A percentile compares a stretch with the other conserved stretches of the same genome.
These are phyloP conservation scores for Exserohilum turcica DNA, from an alignment of 2,329 filamentous ascomycete species.

Conservation along the genomic window DNA sequence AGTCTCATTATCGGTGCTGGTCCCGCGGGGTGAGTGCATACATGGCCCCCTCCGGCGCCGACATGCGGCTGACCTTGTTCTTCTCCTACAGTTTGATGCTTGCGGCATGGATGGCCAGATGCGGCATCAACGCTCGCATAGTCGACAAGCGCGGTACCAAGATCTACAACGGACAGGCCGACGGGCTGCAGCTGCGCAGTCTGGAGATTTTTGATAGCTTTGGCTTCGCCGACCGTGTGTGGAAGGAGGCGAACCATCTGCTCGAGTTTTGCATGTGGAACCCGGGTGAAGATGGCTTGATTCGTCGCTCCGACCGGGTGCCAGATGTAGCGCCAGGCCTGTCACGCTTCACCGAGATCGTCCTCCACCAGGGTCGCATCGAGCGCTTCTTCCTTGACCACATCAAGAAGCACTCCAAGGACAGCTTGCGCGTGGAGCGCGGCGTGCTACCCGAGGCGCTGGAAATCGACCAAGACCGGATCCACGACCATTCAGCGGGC, in stretches of 20 bases:
- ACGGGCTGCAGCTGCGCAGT: slow-evolving; percentile 51
- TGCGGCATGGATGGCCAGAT: slow-evolving; percentile 50
- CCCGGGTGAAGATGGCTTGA: slow-evolving; percentile 62
- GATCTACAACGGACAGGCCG: slow-evolving; percentile 50
- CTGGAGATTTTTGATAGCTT: slow-evolving; percentile 64
- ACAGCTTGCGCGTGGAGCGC: slow-evolving; percentile 60
- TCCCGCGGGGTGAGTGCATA: slow-evolving; percentile 36
- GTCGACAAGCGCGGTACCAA: slow-evolving; percentile 51
- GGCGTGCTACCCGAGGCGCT: slow-evolving; percentile 63
- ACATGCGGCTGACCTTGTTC: not conserved
- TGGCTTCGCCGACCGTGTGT: slow-evolving; percentile 66
- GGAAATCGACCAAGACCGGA: slow-evolving; percentile 58
- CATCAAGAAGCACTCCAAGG: slow-evolving; percentile 60
- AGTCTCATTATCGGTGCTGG: slow-evolving; percentile 50
- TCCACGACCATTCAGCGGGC: slow-evolving; percentile 52
- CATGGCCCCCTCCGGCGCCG: not conserved
- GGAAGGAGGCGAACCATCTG: slow-evolving; percentile 71
- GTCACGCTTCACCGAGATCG: slow-evolving; percentile 67
- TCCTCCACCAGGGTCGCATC: slow-evolving; percentile 73
- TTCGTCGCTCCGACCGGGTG: slow-evolving; percentile 65
- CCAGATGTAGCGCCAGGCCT: slow-evolving; percentile 67
- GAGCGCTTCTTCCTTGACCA: slow-evolving; percentile 70
- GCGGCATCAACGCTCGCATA: slow-evolving; percentile 49
- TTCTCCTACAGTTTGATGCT: slow-evolving; percentile 49
- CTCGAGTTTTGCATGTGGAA: slow-evolving; percentile 66